Base-by-base conservation (phyloP, 371 early-diverging fungal species). In the Rhizomucor miehei region DNA sequence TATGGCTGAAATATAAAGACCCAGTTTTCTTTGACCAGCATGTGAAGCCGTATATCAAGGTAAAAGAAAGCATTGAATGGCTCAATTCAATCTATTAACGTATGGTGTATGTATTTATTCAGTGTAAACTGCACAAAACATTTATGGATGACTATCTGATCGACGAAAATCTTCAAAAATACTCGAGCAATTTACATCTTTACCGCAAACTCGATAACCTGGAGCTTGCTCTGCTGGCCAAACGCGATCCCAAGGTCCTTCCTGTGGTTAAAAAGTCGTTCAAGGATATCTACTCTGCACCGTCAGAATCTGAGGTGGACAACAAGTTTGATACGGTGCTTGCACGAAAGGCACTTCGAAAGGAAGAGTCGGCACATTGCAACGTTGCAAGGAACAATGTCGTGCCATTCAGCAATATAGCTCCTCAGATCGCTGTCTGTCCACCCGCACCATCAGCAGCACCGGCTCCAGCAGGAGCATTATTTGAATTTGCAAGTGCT, bases 1-100 rank as follows among this genome's bases (percentile, higher is more conserved):
- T 84, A 20, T 84, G 82, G 79, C 24, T 84, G 25, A 81, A 73
- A 63, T 66, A 69, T 19, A 80, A 78, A 38, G 82, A 84, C 44
- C 29, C 49, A 1, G 44, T 17, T 0, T 84, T 73, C 44, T 84
- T 81, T 52, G 65, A 75, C 36, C 17, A 45, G 0, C 62, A 69
- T 38, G 67, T 81, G 1, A 52, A 49, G 6, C 77, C 78, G 2
- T 75, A 64, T 19, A 56, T 84, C 19, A 63, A 74, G 77, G 82
- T 81, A 69, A 54, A 48, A 16, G 29, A 25, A 54, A 36, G 3
- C 19, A 45, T 24, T 2, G 36, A 19, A 46, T 23, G 5, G 8
- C n/a, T 41, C 41, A 13, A 24, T 38, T n/a, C 29, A 36, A 36
- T 4, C 23, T 36, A 29, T 1, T 37, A 21, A 44, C 38, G 25